Evolutionary conservation across 1,284 basidiomycete genomes (phyloP), one percentile per base, ranked within the genome.

Genomic region (Puccinia horiana): DNA sequence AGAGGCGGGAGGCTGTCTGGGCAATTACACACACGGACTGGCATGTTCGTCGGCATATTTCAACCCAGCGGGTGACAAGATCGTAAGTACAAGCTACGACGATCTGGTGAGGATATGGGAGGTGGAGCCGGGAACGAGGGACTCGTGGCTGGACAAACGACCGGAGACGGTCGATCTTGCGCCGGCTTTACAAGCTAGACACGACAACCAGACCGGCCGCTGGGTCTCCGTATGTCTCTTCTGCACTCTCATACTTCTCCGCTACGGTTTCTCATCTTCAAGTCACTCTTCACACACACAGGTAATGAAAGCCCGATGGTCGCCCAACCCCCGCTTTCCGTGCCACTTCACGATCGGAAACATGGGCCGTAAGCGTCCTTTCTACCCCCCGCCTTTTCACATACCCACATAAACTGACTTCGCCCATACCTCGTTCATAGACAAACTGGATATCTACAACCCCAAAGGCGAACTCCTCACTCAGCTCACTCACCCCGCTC

Each of bases 31-130:
- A 4, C 79, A 81, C n/a, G 29, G 70, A 23, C 70, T 81, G 9
- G 79, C 79, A 11, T 81, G 79, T 47, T 81, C 79, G 11, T 81
- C 79, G 26, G 79, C 79, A 29, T 81, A 73, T 56, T 81, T 73
- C 37, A 65, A 74, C 47, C 56, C 49, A 0, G 14, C 37, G 1
- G 70, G 70, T 12, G 47, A 61, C 40, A 81, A 74, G 42, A 72
- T 81, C 12, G 20, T 81, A 40, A 73, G 69, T 32, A 81, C 79
- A 3, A 81, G 79, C 61, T 81, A 81, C 58, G 79, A 81, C 42
- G 79, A 81, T 35, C 29, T 42, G 11, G 35, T 81, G 32, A 44
- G 78, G 23, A 40, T 80, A 5, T 80, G 78, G 78, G 78, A 80
- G 12, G 11, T 80, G 26, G 69, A 80, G 54, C 69, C 40, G 40